Base-by-base conservation (phyloP, 495 filamentous ascomycete genomes). In the Aspergillus indologenus region DNA sequence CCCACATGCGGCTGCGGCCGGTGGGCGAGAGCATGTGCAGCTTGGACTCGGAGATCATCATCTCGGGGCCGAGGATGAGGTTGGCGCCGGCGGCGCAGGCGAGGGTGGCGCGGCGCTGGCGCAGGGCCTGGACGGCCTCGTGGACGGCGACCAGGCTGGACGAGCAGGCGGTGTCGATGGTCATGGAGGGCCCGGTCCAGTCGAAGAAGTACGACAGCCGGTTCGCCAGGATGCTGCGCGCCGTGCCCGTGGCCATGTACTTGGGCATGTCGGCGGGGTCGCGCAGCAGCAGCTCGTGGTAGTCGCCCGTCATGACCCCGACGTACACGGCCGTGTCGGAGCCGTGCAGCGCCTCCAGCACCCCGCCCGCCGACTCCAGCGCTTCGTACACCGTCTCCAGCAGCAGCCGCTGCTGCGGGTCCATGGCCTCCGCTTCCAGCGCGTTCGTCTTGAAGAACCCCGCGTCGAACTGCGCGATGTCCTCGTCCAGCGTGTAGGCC, bases 161-260 rank as follows among this genome's bases (percentile, higher is more conserved):
- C 1, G 72, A 71, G 65, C 79, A 78, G 3, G 70, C 76, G 0
- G 74, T 72, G 49, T 79, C 72, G 2, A 79, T 42, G 5, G 63
- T 68, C 24, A 73, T 64, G 17, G 53, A 63, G 0, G 75, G 72
- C 0, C 77, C 76, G n/a, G 56, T 26, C 11, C 68, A 57, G 58
- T 77, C 68, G 31, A 76, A 68, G 7, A 64, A 62, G 47, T 75
- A 74, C 0, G 71, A 76, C 12, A 79, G 60, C 6, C 77, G 69
- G 34, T 74, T 76, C 0, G 71, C 59, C 1, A 72, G 18, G 9
- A 69, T 78, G 0, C 76, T 68, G 1, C 63, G 56, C 0, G 74
- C 74, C 0, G 73, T 76, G 0, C 85, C 84, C 4, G 81, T 84
- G 1, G 70, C 65, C 1, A 73, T 65, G 61, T 83, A 79, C 59